Percentiles rank a stretch among this genome's conserved stretches.
These are phyloP conservation scores for Mrakia gelida DNA, from an alignment of 768 basidiomycete species.

Conservation along the genomic window DNA sequence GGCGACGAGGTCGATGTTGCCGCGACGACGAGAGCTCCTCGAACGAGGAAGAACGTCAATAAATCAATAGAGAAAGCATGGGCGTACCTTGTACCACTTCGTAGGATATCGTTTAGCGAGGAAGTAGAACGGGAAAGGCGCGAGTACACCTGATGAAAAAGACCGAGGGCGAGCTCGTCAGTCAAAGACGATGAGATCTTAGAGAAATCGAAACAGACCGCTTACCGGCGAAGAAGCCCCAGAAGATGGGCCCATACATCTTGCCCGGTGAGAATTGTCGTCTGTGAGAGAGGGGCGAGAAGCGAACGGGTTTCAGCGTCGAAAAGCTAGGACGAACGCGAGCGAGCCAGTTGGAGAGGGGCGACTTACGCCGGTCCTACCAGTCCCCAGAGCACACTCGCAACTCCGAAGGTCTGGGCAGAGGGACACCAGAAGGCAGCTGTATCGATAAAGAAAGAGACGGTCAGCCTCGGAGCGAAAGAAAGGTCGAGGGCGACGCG, in stretches of 20 bases:
- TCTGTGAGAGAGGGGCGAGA: not conserved
- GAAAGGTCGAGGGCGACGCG: not conserved
- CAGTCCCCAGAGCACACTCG: conserved; percentile 9
- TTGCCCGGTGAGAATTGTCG: conserved; percentile 18
- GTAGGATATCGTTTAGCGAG: conserved; percentile 17
- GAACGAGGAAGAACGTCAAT: no score
- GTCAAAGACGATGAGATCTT: not conserved
- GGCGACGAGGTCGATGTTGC: no score
- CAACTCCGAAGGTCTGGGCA: conserved; percentile 21
- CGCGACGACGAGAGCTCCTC: no score
- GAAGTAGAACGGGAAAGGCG: conserved; percentile 17
- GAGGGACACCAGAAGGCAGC: conserved; percentile 28
- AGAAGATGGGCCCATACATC: conserved; percentile 4
- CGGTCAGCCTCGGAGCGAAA: not conserved
- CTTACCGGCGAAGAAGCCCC: conserved; percentile 24
- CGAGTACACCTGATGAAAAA: not conserved
- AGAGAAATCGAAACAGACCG: not conserved
- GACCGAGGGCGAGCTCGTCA: no score
- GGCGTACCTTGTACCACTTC: conserved; percentile 17
- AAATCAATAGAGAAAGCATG: no score
- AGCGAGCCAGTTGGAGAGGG: no score
- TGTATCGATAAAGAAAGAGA: not conserved
- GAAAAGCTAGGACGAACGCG: not conserved
- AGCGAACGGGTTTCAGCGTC: no score
- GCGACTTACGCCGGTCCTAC: not conserved